Base-by-base conservation (phyloP, 2,329 filamentous ascomycete species). In the Nectriaceae sp. region DNA sequence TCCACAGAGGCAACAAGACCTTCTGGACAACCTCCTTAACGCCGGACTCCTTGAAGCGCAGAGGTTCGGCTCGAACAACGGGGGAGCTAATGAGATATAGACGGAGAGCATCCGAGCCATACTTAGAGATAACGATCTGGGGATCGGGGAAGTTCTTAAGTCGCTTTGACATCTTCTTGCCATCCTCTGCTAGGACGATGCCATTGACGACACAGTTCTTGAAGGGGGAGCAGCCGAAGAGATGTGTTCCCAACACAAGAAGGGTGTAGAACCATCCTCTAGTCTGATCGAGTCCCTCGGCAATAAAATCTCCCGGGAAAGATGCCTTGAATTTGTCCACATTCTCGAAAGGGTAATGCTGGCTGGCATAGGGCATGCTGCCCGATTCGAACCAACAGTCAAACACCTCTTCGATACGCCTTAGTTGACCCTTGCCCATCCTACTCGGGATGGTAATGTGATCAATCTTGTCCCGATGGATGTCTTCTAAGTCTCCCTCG, bases 91-190 rank as follows among this genome's bases (percentile, higher is more conserved):
- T 97, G 64, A 97, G 80, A 66, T 97, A 97, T n/a, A 97, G 78
- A 46, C 93, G 87, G 42, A 97, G 82, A 22, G 93, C 91, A 72
- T 97, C 93, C 2, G 91, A 92, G 18, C 93, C 93, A 66, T 96
- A 96, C 64, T 88, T 88, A 49, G 88, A 75, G 79, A 97, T 94
- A 57, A 97, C 83, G 43, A 90, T 75, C 47, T 76, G 76, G 11
- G 93, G 93, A 63, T 96, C 91, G 0, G 93, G 93, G 69, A 96
- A 97, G 71, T 97, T 97, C 75, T 97, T 95, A 49, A 96, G 77
- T 45, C 93, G 84, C 73, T 97, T 97, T 5, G 91, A 96, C 93
- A 97, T 97, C 78, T 97, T 97, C 78, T 96, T 97, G 47, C 93
- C 93, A 64, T 96, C 90, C 67, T 96, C 91, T 1, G 92, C 92